Base-by-base conservation (phyloP, 2,329 filamentous ascomycete genomes). In the Aspergillus arachidicola region DNA sequence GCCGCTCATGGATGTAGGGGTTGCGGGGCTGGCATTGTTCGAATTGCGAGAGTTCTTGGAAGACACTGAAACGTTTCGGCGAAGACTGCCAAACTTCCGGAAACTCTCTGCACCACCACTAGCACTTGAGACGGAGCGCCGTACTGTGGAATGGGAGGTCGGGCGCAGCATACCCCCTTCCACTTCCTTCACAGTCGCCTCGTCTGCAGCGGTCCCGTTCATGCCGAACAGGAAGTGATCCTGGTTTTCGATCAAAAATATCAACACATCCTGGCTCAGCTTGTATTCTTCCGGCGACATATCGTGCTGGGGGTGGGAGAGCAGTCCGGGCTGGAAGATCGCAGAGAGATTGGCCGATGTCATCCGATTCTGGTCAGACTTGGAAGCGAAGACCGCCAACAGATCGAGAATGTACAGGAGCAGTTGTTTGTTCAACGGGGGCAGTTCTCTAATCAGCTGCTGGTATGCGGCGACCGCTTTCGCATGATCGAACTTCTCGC, bases 191-290 rank as follows among this genome's bases (percentile, higher is more conserved):
- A 88, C 83, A 9, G 87, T 89, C 64, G 87, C 89, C 74, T 96
- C 92, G 74, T 97, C 94, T n/a, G 94, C 92, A n/a, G 89, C 94
- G n/a, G 94, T 97, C 51, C 95, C 95, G 75, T 93, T 92, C 95
- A 99, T 99, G 60, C 95, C 95, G 68, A 99, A 96, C 68, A 99
- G 83, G 83, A 99, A 99, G 78, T 97, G 92, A 73, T 99, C 95
- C 77, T 99, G 95, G 72, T 99, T 97, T 75, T 98, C 94, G 69
- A 99, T 99, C 70, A 99, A 82, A 78, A 99, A 99, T 57, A 99
- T 97, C 67, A 99, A 86, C 23, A 99, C 94, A 72, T 95, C 94
- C 83, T 99, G 95, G 75, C 96, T 98, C 6, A 99, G 83, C 36
- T 93, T 89, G 76, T 99, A 99, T 74, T 98, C 94, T 62, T 91